phyloP scores from a whole-genome alignment of 352 stramenopile species.

The Vaucheria bursata region DNA sequence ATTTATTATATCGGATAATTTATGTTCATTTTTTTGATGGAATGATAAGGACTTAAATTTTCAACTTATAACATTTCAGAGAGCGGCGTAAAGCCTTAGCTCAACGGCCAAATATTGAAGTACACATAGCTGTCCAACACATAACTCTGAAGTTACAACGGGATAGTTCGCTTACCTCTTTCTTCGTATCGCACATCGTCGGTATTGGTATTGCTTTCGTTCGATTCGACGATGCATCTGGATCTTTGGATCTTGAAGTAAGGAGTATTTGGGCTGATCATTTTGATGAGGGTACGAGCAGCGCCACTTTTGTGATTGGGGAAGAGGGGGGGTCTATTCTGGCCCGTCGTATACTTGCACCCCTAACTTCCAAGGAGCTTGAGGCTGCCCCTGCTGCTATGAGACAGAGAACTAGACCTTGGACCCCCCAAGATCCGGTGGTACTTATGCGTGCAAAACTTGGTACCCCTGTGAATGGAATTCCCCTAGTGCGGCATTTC shows the following conservation, averaged over 20 bases:
- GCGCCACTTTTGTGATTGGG: background rate
- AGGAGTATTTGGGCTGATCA: background rate
- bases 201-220: slow-evolving; percentile 15
- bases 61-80: too few species aligned
- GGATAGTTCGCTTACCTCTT: slow-evolving; percentile 18
- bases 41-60: too few species aligned
- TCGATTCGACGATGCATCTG: slow-evolving; percentile 33
- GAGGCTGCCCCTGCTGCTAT: background rate
- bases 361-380: background rate
- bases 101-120: background rate
- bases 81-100: background rate
- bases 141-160: slow-evolving; percentile 23
- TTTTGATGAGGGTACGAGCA: background rate
- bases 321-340: background rate
- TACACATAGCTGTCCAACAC: slow-evolving; percentile 12
- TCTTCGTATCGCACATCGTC: slow-evolving; percentile 21
- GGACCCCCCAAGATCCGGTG: background rate
- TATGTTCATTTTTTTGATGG: too few species aligned
- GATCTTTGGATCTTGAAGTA: slow-evolving; percentile 28
- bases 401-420: background rate
- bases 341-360: background rate
- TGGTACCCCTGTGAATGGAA: background rate
- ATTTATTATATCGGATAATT: too few species aligned
- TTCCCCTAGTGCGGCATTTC: background rate
- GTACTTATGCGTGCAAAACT: background rate